These are phyloP conservation scores for Polytolypa hystricis DNA, from an alignment of 2,329 filamentous ascomycete species.

Conservation along the genomic window DNA sequence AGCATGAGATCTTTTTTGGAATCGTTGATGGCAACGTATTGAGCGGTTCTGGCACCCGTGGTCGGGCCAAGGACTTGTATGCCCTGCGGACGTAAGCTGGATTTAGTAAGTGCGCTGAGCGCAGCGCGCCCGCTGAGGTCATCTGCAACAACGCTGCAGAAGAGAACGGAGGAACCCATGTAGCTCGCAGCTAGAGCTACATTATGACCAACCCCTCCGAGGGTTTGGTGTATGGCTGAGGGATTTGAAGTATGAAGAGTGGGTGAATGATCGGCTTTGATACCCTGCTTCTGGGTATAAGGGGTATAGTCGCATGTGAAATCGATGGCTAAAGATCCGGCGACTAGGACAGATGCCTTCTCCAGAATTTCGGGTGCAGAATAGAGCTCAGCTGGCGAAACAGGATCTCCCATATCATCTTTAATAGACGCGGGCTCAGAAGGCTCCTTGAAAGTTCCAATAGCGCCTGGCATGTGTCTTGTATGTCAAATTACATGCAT, in stretches of 20 bases:
- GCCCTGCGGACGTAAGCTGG: constrained; percentile 53
- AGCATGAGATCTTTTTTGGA: constrained; percentile 70
- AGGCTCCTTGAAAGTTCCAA: constrained; percentile 14
- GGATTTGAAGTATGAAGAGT: constrained; percentile 73
- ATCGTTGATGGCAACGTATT: constrained; percentile 87
- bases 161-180: constrained; percentile 52
- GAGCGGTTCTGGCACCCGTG: constrained; percentile 59
- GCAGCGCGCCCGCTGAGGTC: constrained; percentile 68
- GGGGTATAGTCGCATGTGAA: constrained; percentile 68
- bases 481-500: constrained; percentile 18
- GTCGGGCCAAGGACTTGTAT: constrained; percentile 47
- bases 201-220: constrained; percentile 88
- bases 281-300: constrained; percentile 25
- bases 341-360: constrained; percentile 62
- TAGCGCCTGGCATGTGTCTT: constrained; percentile 27
- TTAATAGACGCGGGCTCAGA: constrained; percentile 15
- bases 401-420: constrained; percentile 12
- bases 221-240: constrained; percentile 64
- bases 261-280: constrained; percentile 21
- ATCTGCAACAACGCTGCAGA: constrained; percentile 72
- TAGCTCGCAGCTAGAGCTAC: constrained; percentile 74
- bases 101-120: constrained; percentile 50
- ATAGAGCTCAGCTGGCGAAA: constrained; percentile 5
- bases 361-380: constrained; percentile 9
- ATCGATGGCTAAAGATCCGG: constrained; percentile 83